phyloP scores from a whole-genome alignment of 163 green algal genomes.

The Picocystis sp. region DNA sequence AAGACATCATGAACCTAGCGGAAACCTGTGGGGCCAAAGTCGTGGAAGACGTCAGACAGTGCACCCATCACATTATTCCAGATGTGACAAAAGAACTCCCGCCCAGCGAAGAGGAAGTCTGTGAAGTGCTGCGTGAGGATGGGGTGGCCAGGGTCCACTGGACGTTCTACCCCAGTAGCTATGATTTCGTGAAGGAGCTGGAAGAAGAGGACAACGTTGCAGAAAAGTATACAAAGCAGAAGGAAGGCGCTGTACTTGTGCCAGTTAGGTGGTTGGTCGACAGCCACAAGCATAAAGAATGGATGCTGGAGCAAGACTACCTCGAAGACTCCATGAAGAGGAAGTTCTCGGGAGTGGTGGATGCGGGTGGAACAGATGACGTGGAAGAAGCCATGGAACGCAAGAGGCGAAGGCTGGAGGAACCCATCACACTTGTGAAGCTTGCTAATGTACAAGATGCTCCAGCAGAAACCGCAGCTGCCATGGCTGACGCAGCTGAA shows the following conservation, averaged over 20 bases:
- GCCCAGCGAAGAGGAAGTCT: too few relatives aligned
- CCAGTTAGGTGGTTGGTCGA: conserved; percentile 54
- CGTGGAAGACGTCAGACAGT: too few relatives aligned
- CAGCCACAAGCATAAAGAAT: conserved; percentile 79
- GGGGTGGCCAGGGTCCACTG: conserved; percentile 50
- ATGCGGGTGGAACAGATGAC: conserved; percentile 4
- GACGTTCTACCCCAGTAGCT: conserved; percentile 66
- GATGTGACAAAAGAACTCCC: too few relatives aligned
- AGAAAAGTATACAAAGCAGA: conserved; percentile 27
- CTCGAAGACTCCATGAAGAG: conserved; percentile 20
- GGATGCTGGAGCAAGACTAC: conserved; percentile 82
- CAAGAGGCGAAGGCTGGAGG: conserved; percentile 6
- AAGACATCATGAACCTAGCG: too few relatives aligned
- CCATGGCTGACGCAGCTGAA: conserved; percentile 7
- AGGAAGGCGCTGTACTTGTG: conserved; percentile 14
- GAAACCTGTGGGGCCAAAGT: too few relatives aligned
- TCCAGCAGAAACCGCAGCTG: not conserved
- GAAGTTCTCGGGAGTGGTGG: conserved; percentile 24
- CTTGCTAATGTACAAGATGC: not conserved
- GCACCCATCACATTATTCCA: too few relatives aligned
- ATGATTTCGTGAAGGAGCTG: conserved; percentile 41
- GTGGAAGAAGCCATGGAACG: conserved; percentile 2
- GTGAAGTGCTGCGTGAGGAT: not conserved
- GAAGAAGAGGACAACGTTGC: conserved; percentile 28
- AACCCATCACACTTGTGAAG: not conserved